Conservation (phyloP, 345 rosid species). For the Lumnitzera littorea region DNA sequence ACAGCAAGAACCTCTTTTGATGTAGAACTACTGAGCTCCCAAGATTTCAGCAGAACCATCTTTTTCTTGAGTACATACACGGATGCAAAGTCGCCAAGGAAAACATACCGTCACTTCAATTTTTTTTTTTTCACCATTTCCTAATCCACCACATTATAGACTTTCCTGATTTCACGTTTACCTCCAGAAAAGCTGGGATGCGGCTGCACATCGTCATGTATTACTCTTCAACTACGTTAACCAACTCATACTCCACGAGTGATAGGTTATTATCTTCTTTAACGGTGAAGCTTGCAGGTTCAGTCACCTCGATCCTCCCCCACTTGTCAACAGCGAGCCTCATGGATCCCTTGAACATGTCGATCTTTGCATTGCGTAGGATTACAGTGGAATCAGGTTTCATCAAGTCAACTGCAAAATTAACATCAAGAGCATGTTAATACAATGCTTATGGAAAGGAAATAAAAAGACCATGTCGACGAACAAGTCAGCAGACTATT, state of each 20-base stretch:
- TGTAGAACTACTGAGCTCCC: no score
- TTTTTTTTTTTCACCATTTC: neutral
- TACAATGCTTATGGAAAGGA: no score
- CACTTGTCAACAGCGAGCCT: constrained; percentile 16
- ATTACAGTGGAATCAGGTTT: constrained; percentile 7
- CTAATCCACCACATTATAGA: neutral
- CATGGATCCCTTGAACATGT: constrained; percentile 17
- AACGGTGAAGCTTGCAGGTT: constrained; percentile 7
- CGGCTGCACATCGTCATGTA: neutral
- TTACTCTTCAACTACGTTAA: constrained; percentile 14
- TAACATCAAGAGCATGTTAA: neutral
- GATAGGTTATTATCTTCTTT: constrained; percentile 14
- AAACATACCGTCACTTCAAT: neutral
- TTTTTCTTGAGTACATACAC: neutral
- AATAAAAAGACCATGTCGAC: neutral
- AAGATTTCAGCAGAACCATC: neutral
- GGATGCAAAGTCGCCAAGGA: constrained; percentile 1
- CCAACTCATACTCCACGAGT: constrained; percentile 13
- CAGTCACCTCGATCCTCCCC: constrained; percentile 11
- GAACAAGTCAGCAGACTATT: no score
- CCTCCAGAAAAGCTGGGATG: neutral
- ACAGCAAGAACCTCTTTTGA: no score
- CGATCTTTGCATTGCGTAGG: constrained; percentile 12
- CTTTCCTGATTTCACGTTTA: neutral
- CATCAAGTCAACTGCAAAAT: constrained; percentile 14